Evolutionary conservation across 2,329 filamentous ascomycete species (phyloP).

Genomic region (Aureobasidium zeae): DNA sequence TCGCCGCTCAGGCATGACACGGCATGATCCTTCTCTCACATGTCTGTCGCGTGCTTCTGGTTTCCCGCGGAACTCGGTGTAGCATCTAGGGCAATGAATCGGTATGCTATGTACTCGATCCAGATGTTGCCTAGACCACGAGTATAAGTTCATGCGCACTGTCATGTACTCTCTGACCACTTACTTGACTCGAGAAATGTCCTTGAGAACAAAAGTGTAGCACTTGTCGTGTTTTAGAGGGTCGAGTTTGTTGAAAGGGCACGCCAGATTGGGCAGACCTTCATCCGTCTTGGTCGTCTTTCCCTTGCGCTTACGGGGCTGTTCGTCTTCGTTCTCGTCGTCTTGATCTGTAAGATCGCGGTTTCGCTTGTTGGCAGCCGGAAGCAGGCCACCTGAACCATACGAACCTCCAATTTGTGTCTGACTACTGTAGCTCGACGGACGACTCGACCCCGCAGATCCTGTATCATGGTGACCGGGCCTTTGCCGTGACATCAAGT

Average conservation of each 20-base stretch:
- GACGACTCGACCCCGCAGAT: not conserved
- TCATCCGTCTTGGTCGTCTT: not conserved
- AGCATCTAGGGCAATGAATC: conserved; percentile 8
- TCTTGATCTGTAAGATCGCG: not conserved
- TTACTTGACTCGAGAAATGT: conserved; percentile 10
- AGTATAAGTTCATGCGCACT: no score
- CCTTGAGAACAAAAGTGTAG: conserved; percentile 6
- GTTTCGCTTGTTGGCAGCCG: not conserved
- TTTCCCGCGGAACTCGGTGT: conserved; percentile 5
- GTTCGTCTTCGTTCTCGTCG: conserved; percentile 4
- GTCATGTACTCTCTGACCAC: no score
- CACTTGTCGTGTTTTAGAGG: conserved; percentile 11
- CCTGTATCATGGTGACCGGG: no score
- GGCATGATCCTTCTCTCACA: not conserved
- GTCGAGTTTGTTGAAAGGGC: conserved; percentile 7
- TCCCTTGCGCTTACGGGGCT: conserved; percentile 1
- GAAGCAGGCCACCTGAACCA: no score
- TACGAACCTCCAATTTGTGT: not conserved
- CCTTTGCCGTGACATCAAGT: not conserved
- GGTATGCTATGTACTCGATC: conserved; percentile 10
- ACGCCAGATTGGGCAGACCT: not conserved
- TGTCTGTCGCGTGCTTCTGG: conserved; percentile 2
- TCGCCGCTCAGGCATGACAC: not conserved
- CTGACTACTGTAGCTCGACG: not conserved
- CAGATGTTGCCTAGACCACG: conserved; percentile 8